Evolutionary conservation across 306 rosid species (phyloP), one percentile per base, ranked within the genome.

Genomic region (Prunus mume): DNA sequence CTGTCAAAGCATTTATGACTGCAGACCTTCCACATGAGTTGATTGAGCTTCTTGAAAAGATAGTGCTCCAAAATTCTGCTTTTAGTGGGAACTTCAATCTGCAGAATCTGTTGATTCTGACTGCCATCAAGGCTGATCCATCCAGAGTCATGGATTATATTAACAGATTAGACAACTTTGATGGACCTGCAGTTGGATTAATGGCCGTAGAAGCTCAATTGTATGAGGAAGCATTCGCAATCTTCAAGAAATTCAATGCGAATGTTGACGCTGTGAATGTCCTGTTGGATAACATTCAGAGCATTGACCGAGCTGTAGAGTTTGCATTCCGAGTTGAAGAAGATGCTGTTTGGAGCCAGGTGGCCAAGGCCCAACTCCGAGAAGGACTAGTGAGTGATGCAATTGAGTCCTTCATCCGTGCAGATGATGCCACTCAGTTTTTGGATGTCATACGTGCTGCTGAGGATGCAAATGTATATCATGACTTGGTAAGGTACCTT

Each of bases 261-360:
- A 96, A 92, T 87, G 99, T 96, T 77, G 93, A 96, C 78, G 99
- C 99, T 50, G 99, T 96, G 77, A 92, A 91, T 85, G 99, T 96
- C 71, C 84, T 96, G 74, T 85, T 96, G 80, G 97, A 95, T 79
- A 90, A 88, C 80, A 91, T 89, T 75, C 92, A 60, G 30, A 95
- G 93, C 86, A 92, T 92, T 63, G 97, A 89, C 62, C 91, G 98
- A 77, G 99, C 99, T 81, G 99, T 89, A 74, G 99, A 95, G 84
- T 95, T 95, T 85, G 98, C 98, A 68, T 95, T 90, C 89, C 88
- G 99, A 24, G 98, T 92, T 74, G 99, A 95, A 88, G 99, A 95
- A 85, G 99, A 95, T 79, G 92, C 93, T 77, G 99, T 95, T 85
- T 95, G 99, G 99, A 90, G 98, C 85, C 97, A 95, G 86, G 97